Evolutionary conservation across 768 basidiomycete genomes (phyloP).

Genomic region (Xerocomellus chrysenteron): DNA sequence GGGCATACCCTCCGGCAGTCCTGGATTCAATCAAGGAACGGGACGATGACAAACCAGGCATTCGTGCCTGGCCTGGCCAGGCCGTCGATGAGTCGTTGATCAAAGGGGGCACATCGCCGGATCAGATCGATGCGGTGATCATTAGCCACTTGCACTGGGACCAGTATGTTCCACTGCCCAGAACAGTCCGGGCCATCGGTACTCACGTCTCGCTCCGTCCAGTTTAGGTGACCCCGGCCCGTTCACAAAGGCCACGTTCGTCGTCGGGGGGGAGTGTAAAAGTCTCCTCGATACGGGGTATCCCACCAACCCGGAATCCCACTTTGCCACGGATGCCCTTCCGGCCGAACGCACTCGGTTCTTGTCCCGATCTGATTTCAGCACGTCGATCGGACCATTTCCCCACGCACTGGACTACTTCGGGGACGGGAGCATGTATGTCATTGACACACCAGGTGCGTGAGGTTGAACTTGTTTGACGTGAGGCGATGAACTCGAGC

Average conservation of each 20-base stretch:
- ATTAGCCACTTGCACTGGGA: slow-evolving; percentile 56
- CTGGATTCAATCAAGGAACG: slow-evolving; percentile 19
- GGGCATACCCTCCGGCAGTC: slow-evolving; percentile 37
- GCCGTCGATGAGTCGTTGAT: slow-evolving; percentile 45
- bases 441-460: slow-evolving; percentile 48
- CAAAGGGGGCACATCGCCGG: slow-evolving; percentile 46
- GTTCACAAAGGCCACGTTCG: slow-evolving; percentile 45
- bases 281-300: slow-evolving; percentile 38
- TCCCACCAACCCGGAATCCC: slow-evolving; percentile 38
- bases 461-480: background rate
- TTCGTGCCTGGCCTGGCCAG: slow-evolving; percentile 6
- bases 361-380: slow-evolving; percentile 32
- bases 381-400: slow-evolving; percentile 45
- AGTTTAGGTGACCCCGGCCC: slow-evolving; percentile 42
- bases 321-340: slow-evolving; percentile 32
- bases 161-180: slow-evolving; percentile 14
- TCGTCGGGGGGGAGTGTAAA: slow-evolving; percentile 42
- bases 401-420: slow-evolving; percentile 49
- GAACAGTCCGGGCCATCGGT: background rate
- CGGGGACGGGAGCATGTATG: slow-evolving; percentile 54
- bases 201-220: background rate
- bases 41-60: too few species aligned
- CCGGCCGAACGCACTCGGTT: slow-evolving; percentile 39
- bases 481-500: background rate
- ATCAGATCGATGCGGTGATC: slow-evolving; percentile 42